Conservation (phyloP, 164 flowering plant species). For the Malania oleifera region DNA sequence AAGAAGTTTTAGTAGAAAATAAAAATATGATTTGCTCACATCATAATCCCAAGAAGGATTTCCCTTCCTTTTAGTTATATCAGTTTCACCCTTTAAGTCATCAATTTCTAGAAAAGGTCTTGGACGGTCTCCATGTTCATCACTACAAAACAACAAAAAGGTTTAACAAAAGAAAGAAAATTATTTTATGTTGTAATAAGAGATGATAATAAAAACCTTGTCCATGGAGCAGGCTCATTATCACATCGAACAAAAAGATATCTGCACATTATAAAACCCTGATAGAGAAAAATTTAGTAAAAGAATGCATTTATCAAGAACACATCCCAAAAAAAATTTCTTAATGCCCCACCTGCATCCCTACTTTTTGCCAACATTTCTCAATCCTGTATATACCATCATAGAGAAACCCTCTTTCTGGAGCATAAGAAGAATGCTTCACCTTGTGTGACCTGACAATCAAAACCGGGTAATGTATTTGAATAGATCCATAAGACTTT, state of each 20-base stretch:
- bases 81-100: constrained; percentile 56
- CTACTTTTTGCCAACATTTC: constrained; percentile 83
- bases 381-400: constrained; percentile 91
- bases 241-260: constrained; percentile 90
- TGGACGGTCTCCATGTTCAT: constrained; percentile 85
- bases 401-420: constrained; percentile 71
- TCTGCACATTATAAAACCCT: constrained; percentile 78
- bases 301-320: background rate
- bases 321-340: too few species aligned
- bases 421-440: constrained; percentile 86
- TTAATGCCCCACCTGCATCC: constrained; percentile 67
- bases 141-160: constrained; percentile 59
- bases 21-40: constrained; percentile 37
- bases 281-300: constrained; percentile 8
- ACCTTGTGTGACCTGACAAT: constrained; percentile 74
- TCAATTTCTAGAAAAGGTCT: constrained; percentile 57
- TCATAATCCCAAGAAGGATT: constrained; percentile 79
- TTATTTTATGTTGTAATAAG: too few species aligned
- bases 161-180: too few species aligned
- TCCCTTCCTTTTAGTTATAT: constrained; percentile 57
- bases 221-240: constrained; percentile 96
- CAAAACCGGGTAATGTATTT: too few species aligned
- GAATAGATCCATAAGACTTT: too few species aligned
- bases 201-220: constrained; percentile 47
- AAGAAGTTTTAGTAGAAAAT: too few species aligned